phyloP scores from a whole-genome alignment of 1,139 yeast species.

The Taphrina populina region DNA sequence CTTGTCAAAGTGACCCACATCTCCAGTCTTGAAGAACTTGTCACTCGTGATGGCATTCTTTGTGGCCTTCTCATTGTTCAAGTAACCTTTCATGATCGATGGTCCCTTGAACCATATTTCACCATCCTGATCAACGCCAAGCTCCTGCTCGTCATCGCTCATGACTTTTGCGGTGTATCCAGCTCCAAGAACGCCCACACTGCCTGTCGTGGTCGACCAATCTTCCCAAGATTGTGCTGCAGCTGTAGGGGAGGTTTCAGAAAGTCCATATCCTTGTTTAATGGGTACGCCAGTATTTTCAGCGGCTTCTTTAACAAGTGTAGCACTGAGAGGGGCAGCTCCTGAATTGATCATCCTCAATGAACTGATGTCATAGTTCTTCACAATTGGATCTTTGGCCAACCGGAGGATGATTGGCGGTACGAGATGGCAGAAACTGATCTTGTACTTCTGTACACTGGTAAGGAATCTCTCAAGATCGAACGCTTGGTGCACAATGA shows the following conservation, averaged over 20 bases:
- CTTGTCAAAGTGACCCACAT: conserved; percentile 55
- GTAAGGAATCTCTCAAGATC: conserved; percentile 32
- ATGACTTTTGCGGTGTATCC: conserved; percentile 80
- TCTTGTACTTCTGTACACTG: conserved; percentile 30
- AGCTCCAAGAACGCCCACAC: conserved; percentile 78
- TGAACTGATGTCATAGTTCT: conserved; percentile 41
- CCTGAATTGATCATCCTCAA: conserved; percentile 43
- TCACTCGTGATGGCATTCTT: conserved; percentile 49
- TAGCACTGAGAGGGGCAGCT: conserved; percentile 47
- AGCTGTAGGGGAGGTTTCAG: conserved; percentile 91
- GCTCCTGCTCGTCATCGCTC: conserved; percentile 87
- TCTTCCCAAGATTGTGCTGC: conserved; percentile 62
- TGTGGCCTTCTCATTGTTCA: conserved; percentile 46
- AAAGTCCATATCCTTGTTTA: conserved; percentile 64
- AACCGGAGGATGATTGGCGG: conserved; percentile 48
- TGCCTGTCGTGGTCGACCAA: conserved; percentile 59
- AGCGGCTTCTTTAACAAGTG: conserved; percentile 40
- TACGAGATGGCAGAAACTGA: conserved; percentile 40
- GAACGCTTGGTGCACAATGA: conserved; percentile 35
- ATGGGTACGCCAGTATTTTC: conserved; percentile 26
- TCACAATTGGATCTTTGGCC: conserved; percentile 47
- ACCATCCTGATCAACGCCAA: conserved; percentile 79
- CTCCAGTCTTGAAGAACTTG: conserved; percentile 65
- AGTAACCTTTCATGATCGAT: conserved; percentile 62
- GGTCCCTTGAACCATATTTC: conserved; percentile 78